Percentiles rank a stretch among this genome's conserved stretches.
Conservation (phyloP, 768 basidiomycete genomes). For the Termitomyces sp. region DNA sequence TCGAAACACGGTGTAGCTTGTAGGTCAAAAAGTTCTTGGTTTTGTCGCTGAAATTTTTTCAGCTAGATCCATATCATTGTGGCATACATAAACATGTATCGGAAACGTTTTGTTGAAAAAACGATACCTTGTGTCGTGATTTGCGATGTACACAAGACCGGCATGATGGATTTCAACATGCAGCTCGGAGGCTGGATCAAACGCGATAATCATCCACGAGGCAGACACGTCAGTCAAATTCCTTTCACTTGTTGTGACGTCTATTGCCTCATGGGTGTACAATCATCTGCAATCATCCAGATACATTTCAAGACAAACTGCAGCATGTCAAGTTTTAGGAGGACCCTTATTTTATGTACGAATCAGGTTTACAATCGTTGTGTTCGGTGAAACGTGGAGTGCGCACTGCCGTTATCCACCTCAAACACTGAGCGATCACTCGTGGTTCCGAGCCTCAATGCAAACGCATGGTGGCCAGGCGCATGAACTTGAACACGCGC, state of each 20-base stretch:
- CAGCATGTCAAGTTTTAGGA: neutral
- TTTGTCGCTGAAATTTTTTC: neutral
- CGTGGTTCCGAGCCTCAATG: constrained; percentile 5
- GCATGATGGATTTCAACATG: neutral
- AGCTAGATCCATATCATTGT: neutral
- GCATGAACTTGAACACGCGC: constrained; percentile 6
- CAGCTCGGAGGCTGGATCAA: neutral
- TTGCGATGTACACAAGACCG: neutral
- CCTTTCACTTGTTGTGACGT: neutral
- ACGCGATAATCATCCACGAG: neutral
- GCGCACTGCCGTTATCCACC: neutral
- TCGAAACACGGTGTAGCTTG: no score
- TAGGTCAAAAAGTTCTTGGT: no score
- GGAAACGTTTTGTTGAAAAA: neutral
- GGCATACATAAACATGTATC: neutral
- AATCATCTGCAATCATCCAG: neutral
- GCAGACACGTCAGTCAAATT: neutral
- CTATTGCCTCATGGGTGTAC: neutral
- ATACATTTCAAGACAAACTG: no score
- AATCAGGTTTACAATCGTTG: neutral
- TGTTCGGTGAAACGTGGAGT: constrained; percentile 2
- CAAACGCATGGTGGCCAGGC: constrained; percentile 5
- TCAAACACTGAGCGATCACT: neutral
- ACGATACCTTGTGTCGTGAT: neutral
- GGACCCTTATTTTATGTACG: neutral